Evolutionary conservation across 1,284 basidiomycete species (phyloP).

Genomic region (Rhizopogon parksii): DNA sequence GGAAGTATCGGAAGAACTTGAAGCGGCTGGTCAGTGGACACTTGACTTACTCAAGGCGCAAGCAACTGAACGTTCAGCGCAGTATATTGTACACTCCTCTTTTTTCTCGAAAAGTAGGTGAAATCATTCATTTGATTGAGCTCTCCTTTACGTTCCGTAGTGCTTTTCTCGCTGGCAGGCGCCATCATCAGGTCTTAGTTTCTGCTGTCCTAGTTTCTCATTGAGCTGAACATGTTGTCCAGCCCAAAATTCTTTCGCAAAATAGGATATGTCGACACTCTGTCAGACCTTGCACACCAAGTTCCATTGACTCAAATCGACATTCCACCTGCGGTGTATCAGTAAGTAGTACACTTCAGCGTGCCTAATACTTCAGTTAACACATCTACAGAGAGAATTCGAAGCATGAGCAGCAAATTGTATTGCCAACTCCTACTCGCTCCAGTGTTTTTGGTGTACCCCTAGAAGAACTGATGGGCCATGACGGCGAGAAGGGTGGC

Average conservation of each 20-base stretch:
- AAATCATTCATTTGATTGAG: not conserved
- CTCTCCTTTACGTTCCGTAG: slow-evolving; percentile 30
- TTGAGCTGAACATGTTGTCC: slow-evolving; percentile 2
- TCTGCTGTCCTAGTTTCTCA: not conserved
- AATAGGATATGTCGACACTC: slow-evolving; percentile 64
- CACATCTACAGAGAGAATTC: slow-evolving; percentile 49
- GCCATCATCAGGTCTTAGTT: slow-evolving; percentile 65
- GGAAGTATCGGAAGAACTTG: slow-evolving; percentile 83
- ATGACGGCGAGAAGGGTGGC: slow-evolving; percentile 70
- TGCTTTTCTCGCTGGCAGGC: slow-evolving; percentile 79
- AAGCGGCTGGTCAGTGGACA: slow-evolving; percentile 59
- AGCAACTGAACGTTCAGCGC: not conserved
- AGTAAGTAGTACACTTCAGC: slow-evolving; percentile 36
- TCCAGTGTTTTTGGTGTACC: slow-evolving; percentile 73
- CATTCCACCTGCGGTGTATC: slow-evolving; percentile 74
- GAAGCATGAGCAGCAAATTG: slow-evolving; percentile 62
- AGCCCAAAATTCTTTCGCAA: slow-evolving; percentile 87
- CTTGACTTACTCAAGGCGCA: not conserved
- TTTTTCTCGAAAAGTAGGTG: slow-evolving; percentile 78
- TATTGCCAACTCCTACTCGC: slow-evolving; percentile 49
- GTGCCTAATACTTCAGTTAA: slow-evolving; percentile 6
- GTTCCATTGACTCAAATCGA: slow-evolving; percentile 82
- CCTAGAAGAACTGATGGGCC: slow-evolving; percentile 76
- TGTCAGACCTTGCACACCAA: slow-evolving; percentile 67
- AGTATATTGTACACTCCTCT: slow-evolving; percentile 21